Percentiles rank a stretch among this genome's conserved stretches.
phyloP scores from a whole-genome alignment of 164 flowering plant species.

The Santalum album region DNA sequence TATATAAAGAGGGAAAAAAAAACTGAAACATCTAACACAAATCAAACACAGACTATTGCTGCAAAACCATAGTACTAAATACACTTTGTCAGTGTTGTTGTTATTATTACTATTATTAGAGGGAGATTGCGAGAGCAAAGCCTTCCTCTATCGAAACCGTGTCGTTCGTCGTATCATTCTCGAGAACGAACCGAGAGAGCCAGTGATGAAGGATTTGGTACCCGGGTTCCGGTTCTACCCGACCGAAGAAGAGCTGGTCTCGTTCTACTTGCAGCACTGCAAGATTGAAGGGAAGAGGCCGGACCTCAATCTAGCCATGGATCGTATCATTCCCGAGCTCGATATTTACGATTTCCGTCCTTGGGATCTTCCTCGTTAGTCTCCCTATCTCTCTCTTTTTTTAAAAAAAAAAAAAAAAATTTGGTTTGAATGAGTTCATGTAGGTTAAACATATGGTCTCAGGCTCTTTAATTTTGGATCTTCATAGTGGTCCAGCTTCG shows the following conservation, averaged over 20 bases:
- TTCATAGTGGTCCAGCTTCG: too few species aligned
- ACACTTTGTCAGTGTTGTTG: too few species aligned
- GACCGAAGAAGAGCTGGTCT: constrained; percentile 56
- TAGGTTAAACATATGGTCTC: neutral
- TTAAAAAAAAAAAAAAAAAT: too few species aligned
- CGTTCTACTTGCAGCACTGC: constrained; percentile 37
- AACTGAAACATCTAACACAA: too few species aligned
- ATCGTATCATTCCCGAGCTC: constrained; percentile 32
- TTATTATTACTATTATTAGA: too few species aligned
- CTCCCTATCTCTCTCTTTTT: neutral
- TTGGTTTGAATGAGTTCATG: neutral
- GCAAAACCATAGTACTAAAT: too few species aligned
- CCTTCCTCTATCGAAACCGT: too few species aligned
- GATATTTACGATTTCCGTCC: constrained; percentile 36
- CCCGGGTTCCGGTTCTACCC: constrained; percentile 60
- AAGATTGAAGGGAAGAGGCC: constrained; percentile 29
- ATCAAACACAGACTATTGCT: too few species aligned
- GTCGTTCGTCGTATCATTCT: too few species aligned
- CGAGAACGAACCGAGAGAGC: neutral
- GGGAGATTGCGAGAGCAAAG: too few species aligned
- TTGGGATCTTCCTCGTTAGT: constrained; percentile 38
- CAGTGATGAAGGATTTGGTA: constrained; percentile 13
- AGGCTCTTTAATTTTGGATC: neutral
- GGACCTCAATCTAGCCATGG: constrained; percentile 12
- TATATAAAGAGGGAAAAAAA: too few species aligned